phyloP scores from a whole-genome alignment of 805 yeast species.

The Henningerozyma blattae region DNA sequence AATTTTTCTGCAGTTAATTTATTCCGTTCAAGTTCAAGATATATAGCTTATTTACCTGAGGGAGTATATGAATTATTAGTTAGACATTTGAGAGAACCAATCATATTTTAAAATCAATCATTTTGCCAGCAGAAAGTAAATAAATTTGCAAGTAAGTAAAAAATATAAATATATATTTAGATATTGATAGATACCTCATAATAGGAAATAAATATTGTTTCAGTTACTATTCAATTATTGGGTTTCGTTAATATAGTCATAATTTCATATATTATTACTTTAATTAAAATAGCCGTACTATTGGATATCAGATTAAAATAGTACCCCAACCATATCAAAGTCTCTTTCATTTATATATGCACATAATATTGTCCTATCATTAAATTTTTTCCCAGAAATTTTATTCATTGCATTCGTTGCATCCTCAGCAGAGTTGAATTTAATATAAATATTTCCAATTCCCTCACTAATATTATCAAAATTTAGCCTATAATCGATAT shows the following conservation, averaged over 20 bases:
- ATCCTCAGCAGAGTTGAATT: conserved; percentile 39
- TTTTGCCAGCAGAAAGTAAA: too few relatives aligned
- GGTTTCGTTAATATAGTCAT: neutral
- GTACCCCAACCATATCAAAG: conserved; percentile 26
- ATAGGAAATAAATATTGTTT: too few relatives aligned
- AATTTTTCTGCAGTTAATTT: conserved; percentile 69
- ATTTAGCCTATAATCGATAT: conserved; percentile 31
- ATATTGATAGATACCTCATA: neutral
- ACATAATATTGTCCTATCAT: conserved; percentile 57
- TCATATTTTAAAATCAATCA: too few relatives aligned
- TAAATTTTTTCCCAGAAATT: conserved; percentile 54
- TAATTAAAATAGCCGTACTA: too few relatives aligned
- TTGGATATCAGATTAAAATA: neutral
- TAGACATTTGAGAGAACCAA: conserved; percentile 19
- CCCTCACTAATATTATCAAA: conserved; percentile 38
- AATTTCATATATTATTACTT: neutral
- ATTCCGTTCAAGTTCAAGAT: too few relatives aligned
- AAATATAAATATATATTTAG: conserved; percentile 2
- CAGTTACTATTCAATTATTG: too few relatives aligned
- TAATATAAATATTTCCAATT: conserved; percentile 61
- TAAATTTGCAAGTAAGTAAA: neutral
- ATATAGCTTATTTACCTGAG: conserved; percentile 61
- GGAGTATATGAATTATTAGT: conserved; percentile 35
- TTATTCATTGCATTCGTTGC: conserved; percentile 45
- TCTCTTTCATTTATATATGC: conserved; percentile 50